phyloP scores from a whole-genome alignment of 2,329 filamentous ascomycete genomes.

The Zymoseptoria ardabiliae region DNA sequence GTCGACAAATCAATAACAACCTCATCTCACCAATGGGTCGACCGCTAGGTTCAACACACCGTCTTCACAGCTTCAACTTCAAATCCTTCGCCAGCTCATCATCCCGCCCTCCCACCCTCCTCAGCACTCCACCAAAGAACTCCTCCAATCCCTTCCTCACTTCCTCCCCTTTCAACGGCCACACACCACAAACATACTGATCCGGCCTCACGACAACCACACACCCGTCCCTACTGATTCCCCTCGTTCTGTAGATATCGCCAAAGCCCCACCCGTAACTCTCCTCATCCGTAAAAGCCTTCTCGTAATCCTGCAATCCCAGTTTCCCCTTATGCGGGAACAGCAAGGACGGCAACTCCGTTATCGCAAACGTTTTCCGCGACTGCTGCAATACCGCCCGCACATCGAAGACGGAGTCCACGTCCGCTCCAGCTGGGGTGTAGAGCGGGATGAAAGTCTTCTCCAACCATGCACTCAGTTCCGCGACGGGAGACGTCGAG shows the following conservation, averaged over 20 bases:
- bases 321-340: conserved; percentile 36
- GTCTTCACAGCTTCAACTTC: neutral
- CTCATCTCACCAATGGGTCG: no score
- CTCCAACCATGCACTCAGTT: conserved; percentile 20
- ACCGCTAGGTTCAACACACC: neutral
- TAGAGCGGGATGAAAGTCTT: conserved; percentile 23
- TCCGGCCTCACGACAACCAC: conserved; percentile 58
- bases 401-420: conserved; percentile 51
- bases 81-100: neutral
- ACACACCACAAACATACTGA: conserved; percentile 49
- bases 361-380: conserved; percentile 24
- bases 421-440: conserved; percentile 32
- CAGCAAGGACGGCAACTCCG: conserved; percentile 38
- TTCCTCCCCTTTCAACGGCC: conserved; percentile 20
- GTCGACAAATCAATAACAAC: no score
- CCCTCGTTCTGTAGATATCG: conserved; percentile 50
- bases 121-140: conserved; percentile 28
- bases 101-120: neutral
- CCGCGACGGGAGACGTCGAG: conserved; percentile 14
- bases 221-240: conserved; percentile 51
- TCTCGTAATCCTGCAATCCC: conserved; percentile 32
- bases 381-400: conserved; percentile 27
- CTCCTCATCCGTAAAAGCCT: conserved; percentile 41
- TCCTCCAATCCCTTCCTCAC: conserved; percentile 14
- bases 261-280: conserved; percentile 32